Evolutionary conservation across 805 yeast species (phyloP), one percentile per base, ranked within the genome.

Genomic region (Candida hungchunana): DNA sequence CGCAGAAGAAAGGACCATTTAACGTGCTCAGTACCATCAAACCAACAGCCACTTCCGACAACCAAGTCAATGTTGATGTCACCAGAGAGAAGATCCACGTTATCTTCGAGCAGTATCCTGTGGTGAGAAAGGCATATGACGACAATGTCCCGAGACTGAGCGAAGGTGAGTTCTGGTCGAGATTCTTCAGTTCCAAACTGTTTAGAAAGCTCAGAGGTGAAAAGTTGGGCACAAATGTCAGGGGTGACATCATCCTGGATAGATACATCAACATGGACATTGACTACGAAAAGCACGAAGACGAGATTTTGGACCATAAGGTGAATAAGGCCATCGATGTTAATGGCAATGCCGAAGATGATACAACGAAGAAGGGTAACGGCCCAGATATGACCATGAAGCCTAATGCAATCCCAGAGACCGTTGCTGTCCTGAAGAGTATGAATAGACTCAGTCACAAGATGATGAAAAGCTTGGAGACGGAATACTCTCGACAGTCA

Each of bases 131-230:
- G 44, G 97, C 97, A 0, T 93, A 84, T 53, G 79, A 77, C 40
- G 98, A 93, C 36, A 79, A 79, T 39, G 98, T 93, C 5, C 98
- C 97, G 1, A 79, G 81, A 43, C 69, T 93, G 35, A 73, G 76
- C 31, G 97, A 93, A 56, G 89, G 90, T 27, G 95, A 84, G 53
- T 93, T 93, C 51, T 93, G 98, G 98, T 86, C 95, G 9, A 67
- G 97, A 43, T 93, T 93, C 53, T 93, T 93, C 68, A 80, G 86
- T 51, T 88, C 97, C 0, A 82, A 87, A 50, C 64, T 93, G 42
- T 93, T 89, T 53, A 70, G 96, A 47, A 76, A 88, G 50, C 65
- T 93, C 22, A 72, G 96, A 56, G 98, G 98, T 40, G 97, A 93
- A 54, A 79, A 78, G 46, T 73, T 87, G 35, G 77, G 79, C 51